phyloP scores from a whole-genome alignment of 1,284 basidiomycete species.

The Heterobasidion irregulare region DNA sequence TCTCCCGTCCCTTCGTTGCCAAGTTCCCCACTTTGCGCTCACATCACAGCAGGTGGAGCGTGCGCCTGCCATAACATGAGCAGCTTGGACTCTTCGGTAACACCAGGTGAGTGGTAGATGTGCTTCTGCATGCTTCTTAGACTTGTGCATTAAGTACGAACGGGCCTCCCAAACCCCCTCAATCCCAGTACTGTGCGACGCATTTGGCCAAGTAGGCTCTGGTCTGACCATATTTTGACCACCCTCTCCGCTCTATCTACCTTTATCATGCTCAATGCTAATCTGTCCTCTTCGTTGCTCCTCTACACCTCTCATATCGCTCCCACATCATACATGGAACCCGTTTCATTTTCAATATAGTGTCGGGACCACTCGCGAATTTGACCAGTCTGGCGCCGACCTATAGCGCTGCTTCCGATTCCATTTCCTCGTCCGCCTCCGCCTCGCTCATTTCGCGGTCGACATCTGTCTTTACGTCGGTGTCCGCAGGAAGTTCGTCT shows the following conservation, averaged over 20 bases:
- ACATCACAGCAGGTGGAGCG: neutral
- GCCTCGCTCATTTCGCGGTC: neutral
- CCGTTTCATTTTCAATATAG: neutral
- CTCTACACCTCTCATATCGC: too few species aligned
- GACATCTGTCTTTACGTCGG: neutral
- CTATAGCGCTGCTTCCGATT: neutral
- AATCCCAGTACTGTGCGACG: neutral
- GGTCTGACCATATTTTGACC: neutral
- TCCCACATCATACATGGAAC: neutral
- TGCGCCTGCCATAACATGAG: constrained; percentile 1
- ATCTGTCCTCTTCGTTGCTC: neutral
- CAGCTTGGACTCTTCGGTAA: neutral
- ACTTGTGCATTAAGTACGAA: neutral
- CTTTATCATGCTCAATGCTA: neutral
- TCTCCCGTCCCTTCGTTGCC: constrained; percentile 3
- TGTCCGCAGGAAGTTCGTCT: too few species aligned
- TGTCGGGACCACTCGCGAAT: neutral
- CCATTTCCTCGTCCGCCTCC: neutral
- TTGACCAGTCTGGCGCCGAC: neutral
- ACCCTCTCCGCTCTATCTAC: neutral
- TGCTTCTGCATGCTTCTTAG: neutral
- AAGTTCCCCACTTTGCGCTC: neutral
- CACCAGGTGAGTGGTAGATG: constrained; percentile 2
- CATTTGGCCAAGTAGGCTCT: neutral
- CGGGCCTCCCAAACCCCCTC: neutral